phyloP scores from a whole-genome alignment of 148 eudicot genomes.

The Euryodendron excelsum region DNA sequence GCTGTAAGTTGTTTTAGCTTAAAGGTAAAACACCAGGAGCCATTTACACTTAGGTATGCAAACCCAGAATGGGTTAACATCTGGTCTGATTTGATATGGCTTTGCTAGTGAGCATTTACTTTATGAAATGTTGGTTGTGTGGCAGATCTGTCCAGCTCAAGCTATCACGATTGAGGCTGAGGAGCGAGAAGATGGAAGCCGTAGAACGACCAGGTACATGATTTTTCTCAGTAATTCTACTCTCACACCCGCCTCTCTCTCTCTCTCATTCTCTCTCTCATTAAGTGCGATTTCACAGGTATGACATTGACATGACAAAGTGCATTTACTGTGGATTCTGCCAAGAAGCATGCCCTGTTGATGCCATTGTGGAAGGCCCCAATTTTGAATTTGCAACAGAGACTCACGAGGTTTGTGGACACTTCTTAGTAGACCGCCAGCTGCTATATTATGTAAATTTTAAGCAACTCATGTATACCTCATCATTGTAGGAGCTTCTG shows the following conservation, averaged over 20 bases:
- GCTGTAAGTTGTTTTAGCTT: not conserved
- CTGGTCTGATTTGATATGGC: too few relatives aligned
- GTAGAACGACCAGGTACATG: constrained; percentile 67
- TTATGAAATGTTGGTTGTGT: too few relatives aligned
- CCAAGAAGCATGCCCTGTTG: constrained; percentile 93
- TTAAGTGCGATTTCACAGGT: constrained; percentile 28
- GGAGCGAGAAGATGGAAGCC: constrained; percentile 85
- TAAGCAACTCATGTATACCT: not conserved
- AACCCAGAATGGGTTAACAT: too few relatives aligned
- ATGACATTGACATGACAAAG: constrained; percentile 73
- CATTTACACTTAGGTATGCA: too few relatives aligned
- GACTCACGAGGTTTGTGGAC: too few relatives aligned
- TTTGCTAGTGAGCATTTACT: too few relatives aligned
- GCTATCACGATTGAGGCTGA: constrained; percentile 90
- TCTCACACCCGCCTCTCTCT: too few relatives aligned
- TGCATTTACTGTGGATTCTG: constrained; percentile 90
- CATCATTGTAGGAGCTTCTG: constrained; percentile 66
- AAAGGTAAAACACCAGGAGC: not conserved
- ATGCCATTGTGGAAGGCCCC: constrained; percentile 86
- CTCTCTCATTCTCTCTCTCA: not conserved
- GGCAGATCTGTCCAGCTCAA: constrained; percentile 88
- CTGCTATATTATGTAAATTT: too few relatives aligned
- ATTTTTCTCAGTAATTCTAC: not conserved
- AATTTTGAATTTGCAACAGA: constrained; percentile 86
- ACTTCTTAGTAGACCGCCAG: too few relatives aligned